These are phyloP conservation scores for Melocanna baccifera DNA, from an alignment of 176 grass and related monocot species.

Conservation along the genomic window DNA sequence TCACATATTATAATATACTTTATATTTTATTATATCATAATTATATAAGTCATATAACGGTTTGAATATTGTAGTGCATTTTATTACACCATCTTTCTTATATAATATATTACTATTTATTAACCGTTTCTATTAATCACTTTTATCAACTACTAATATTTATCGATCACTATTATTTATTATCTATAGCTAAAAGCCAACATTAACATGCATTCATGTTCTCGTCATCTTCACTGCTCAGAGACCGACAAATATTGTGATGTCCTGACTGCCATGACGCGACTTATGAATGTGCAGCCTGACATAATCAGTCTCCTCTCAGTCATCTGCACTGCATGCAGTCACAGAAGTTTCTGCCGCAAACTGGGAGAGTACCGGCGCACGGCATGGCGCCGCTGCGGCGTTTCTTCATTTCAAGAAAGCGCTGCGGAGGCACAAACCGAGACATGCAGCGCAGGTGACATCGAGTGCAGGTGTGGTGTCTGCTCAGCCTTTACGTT, in stretches of 20 bases:
- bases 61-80: too few species aligned
- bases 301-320: neutral
- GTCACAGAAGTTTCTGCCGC: neutral
- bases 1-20: too few species aligned
- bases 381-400: constrained; percentile 19
- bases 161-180: too few species aligned
- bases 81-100: too few species aligned
- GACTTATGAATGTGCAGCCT: neutral
- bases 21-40: too few species aligned
- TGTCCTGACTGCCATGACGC: neutral
- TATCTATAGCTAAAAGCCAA: too few species aligned
- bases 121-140: too few species aligned
- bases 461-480: constrained; percentile 1
- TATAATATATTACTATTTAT: too few species aligned
- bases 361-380: constrained; percentile 31
- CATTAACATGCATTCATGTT: too few species aligned
- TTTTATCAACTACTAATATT: too few species aligned
- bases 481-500: constrained; percentile 10
- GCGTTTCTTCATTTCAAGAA: constrained; percentile 51
- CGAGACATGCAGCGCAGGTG: constrained; percentile 17
- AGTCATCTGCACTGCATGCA: neutral
- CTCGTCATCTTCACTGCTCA: neutral
- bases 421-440: constrained; percentile 32
- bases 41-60: too few species aligned
- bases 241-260: neutral